These are phyloP conservation scores for Trypanosoma vivax DNA, from an alignment of 208 protist species.

Conservation along the genomic window DNA sequence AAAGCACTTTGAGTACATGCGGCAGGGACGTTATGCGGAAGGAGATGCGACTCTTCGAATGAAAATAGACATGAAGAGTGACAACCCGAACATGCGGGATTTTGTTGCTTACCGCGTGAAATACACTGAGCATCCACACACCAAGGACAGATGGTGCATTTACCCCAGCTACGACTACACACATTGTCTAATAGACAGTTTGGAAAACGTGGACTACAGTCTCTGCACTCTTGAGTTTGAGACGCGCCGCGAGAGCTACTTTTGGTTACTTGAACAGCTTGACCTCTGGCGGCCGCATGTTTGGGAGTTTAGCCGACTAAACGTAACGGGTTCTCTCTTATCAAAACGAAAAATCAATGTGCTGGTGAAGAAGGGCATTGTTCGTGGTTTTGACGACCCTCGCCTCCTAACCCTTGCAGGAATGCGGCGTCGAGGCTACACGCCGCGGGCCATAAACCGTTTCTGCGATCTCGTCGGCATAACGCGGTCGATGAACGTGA, in stretches of 20 bases:
- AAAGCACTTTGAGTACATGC: conserved; percentile 90
- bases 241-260: conserved; percentile 95
- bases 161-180: conserved; percentile 99
- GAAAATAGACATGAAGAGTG: conserved; percentile 97
- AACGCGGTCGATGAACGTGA: conserved; percentile 89
- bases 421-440: conserved; percentile 97
- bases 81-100: conserved; percentile 99
- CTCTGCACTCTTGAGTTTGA: conserved; percentile 99
- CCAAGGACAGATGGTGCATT: conserved; percentile 96
- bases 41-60: conserved; percentile 96
- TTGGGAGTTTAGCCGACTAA: conserved; percentile 98
- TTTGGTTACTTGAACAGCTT: conserved; percentile 92
- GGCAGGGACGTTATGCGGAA: conserved; percentile 94
- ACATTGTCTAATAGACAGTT: conserved; percentile 98
- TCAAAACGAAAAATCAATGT: conserved; percentile 97
- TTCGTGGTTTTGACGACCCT: conserved; percentile 97
- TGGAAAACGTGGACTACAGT: conserved; percentile 99
- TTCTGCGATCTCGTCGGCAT: conserved; percentile 96
- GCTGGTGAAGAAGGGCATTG: conserved; percentile 92
- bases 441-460: conserved; percentile 93
- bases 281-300: conserved; percentile 91
- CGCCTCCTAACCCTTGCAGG: conserved; percentile 94
- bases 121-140: conserved; percentile 91
- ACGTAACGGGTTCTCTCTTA: conserved; percentile 96
- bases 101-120: conserved; percentile 99